phyloP scores from a whole-genome alignment of 192 early-diverging fungal genomes.

The Umbelopsis vinacea region DNA sequence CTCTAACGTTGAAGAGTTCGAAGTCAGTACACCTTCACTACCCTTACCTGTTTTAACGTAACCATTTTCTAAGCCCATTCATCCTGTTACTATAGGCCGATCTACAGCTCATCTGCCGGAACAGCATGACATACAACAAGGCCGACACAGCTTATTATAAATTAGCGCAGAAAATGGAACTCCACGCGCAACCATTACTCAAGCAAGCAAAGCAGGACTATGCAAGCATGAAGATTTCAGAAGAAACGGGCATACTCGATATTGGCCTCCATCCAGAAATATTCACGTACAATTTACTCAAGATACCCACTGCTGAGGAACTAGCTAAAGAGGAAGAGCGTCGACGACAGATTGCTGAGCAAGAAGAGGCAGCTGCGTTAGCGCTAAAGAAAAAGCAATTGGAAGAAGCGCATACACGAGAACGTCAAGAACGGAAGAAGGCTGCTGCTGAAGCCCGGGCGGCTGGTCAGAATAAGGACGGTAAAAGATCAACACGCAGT shows the following conservation, averaged over 20 bases:
- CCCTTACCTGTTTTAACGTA: no score
- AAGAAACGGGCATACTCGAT: slow-evolving; percentile 46
- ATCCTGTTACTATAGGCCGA: slow-evolving; percentile 55
- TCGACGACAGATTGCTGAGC: slow-evolving; percentile 22
- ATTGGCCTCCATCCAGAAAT: slow-evolving; percentile 52
- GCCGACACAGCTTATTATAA: slow-evolving; percentile 73
- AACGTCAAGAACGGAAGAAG: slow-evolving; percentile 23
- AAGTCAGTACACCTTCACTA: slow-evolving; percentile 31
- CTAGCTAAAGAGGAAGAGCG: slow-evolving; percentile 10
- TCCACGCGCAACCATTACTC: slow-evolving; percentile 41
- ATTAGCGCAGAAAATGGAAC: slow-evolving; percentile 61
- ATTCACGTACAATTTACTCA: slow-evolving; percentile 48
- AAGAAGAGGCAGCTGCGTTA: neutral
- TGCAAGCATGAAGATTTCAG: slow-evolving; percentile 41
- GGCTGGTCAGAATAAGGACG: neutral
- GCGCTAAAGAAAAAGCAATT: slow-evolving; percentile 10
- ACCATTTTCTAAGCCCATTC: neutral
- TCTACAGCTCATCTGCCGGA: slow-evolving; percentile 70
- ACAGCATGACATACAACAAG: slow-evolving; percentile 79
- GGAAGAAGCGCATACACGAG: slow-evolving; percentile 16
- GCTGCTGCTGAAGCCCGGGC: slow-evolving; percentile 3
- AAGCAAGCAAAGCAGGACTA: slow-evolving; percentile 49
- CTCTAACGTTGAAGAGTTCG: slow-evolving; percentile 58
- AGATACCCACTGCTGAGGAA: slow-evolving; percentile 14
- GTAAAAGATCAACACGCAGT: slow-evolving; percentile 1